Evolutionary conservation across 108 stramenopile species (phyloP), one percentile per base, ranked within the genome.

Genomic region (Ochromonas danica): DNA sequence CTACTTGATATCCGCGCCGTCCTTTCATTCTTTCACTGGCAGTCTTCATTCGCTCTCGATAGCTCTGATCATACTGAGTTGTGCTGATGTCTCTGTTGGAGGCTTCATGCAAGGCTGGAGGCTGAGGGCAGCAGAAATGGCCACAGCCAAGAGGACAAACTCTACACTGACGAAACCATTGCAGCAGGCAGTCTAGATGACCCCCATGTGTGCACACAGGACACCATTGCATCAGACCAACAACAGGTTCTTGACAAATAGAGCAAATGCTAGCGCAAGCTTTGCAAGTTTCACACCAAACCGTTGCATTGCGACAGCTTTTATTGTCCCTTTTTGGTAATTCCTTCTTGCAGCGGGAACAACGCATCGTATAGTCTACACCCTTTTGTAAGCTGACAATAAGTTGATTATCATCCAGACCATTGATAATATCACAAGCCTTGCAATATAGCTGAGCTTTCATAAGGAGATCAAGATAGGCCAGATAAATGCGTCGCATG

Each of bases 191-290:
- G 31, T 36, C 33, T 6, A 67, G 35, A 36, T 67, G 63, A 36
- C 63, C 63, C 10, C 63, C 63, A 36, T 67, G 63, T 28, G 33
- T 25, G 25, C 63, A 67, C 14, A 67, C 63, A 6, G 63, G 33
- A 36, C 63, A 67, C 63, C 63, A 67, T 25, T 67, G 63, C 17
- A 67, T 3, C 17, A 67, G 63, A 28, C 63, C 63, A 14, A 6
- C 22, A n/a, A n/a, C n/a, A 51, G 45, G 45, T 51, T 51, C 14
- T 14, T 51, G 6, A 22, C 45, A 51, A 14, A 51, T 51, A 6
- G 45, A 6, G 22, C 45, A 51, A 14, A 51, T 51, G 14, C 14
- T 22, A 14, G 45, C 45, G 22, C 45, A 51, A 14, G 14, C 14
- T 51, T 51, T 51, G 22, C 45, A 51, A n/a, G n/a, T n/a, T n/a